Conservation (phyloP, 306 rosid genomes). For the Clitoria ternatea region DNA sequence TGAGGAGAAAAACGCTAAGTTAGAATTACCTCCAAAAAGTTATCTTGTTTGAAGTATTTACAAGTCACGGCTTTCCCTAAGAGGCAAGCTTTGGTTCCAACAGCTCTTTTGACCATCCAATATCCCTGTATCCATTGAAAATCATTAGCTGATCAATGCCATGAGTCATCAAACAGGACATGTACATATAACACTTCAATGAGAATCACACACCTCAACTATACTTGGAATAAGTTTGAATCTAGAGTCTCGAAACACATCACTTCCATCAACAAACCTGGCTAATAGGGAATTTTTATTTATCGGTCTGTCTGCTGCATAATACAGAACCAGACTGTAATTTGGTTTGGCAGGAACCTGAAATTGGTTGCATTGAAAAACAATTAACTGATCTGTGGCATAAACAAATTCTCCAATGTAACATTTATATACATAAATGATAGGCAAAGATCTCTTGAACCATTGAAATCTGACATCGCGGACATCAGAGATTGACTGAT, state of each 20-base stretch:
- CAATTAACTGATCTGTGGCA: not conserved
- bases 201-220: slow-evolving; percentile 60
- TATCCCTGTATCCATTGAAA: slow-evolving; percentile 67
- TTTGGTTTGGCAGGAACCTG: slow-evolving; percentile 99
- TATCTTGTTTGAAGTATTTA: slow-evolving; percentile 79
- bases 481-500: not conserved
- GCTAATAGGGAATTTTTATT: slow-evolving; percentile 66
- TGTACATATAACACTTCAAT: not conserved
- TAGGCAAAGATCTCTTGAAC: not conserved
- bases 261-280: slow-evolving; percentile 79
- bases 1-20: not conserved
- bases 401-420: not conserved
- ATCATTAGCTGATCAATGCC: slow-evolving; percentile 25
- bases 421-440: not conserved
- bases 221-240: slow-evolving; percentile 97
- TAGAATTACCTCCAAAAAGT: slow-evolving; percentile 78
- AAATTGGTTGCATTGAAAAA: slow-evolving; percentile 22
- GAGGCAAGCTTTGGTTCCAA: slow-evolving; percentile 97
- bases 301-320: slow-evolving; percentile 80
- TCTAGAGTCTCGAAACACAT: slow-evolving; percentile 74
- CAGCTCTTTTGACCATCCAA: slow-evolving; percentile 99
- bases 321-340: slow-evolving; percentile 84
- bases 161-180: slow-evolving; percentile 18
- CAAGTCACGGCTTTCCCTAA: slow-evolving; percentile 94
- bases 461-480: not conserved